These are phyloP conservation scores for Komagataella pastoris DNA, from an alignment of 805 yeast genomes.

Conservation along the genomic window DNA sequence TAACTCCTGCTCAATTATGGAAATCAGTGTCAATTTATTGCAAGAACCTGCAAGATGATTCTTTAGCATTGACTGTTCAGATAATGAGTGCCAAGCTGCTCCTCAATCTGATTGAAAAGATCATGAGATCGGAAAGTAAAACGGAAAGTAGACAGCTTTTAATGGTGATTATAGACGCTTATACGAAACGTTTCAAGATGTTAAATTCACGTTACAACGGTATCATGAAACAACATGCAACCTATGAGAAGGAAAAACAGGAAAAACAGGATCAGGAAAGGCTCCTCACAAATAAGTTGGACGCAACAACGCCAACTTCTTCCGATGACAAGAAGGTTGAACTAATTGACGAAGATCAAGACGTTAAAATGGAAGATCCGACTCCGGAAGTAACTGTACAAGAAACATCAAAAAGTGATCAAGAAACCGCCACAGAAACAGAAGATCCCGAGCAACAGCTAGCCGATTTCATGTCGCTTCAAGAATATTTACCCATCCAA, in stretches of 20 bases:
- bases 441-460: conserved; percentile 3
- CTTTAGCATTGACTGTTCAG: conserved; percentile 81
- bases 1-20: conserved; percentile 76
- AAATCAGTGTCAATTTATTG: conserved; percentile 78
- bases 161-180: conserved; percentile 78
- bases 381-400: conserved; percentile 6
- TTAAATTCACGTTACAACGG: conserved; percentile 60
- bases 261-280: conserved; percentile 22
- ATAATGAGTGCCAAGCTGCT: conserved; percentile 91
- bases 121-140: conserved; percentile 69
- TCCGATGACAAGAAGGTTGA: conserved; percentile 2
- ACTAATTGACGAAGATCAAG: conserved; percentile 6
- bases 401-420: conserved; percentile 5
- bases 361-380: conserved; percentile 1
- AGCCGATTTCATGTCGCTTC: conserved; percentile 29
- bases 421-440: conserved; percentile 1
- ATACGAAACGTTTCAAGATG: conserved; percentile 67
- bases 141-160: conserved; percentile 74
- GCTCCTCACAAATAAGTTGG: conserved; percentile 1
- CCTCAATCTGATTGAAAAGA: conserved; percentile 78
- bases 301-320: conserved; percentile 1
- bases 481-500: conserved; percentile 42
- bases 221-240: conserved; percentile 48
- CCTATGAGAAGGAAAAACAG: conserved; percentile 29
- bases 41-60: conserved; percentile 63